Conservation (phyloP, 441 rosid genomes). For the Gossypium davidsonii region DNA sequence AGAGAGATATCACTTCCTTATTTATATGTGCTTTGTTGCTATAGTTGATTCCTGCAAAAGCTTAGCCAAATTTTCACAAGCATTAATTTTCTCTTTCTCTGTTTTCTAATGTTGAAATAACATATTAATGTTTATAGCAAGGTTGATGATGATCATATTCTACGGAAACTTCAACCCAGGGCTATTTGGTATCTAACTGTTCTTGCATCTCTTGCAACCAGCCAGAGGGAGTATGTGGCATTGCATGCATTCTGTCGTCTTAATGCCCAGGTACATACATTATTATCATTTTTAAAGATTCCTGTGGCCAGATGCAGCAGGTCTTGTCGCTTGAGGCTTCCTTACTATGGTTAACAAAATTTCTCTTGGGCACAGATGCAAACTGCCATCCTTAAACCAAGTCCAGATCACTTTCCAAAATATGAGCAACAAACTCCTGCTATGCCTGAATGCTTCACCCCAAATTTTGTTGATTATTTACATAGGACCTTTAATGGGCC, state of each 20-base stretch:
- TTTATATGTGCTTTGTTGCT: background rate
- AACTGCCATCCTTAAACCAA: conserved; percentile 84
- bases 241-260: conserved; percentile 95
- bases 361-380: conserved; percentile 62
- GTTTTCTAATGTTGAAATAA: background rate
- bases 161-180: conserved; percentile 77
- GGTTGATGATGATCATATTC: conserved; percentile 78
- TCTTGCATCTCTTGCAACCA: conserved; percentile 96
- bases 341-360: conserved; percentile 14
- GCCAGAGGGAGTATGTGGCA: conserved; percentile 95
- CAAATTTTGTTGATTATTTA: conserved; percentile 70
- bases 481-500: conserved; percentile 84
- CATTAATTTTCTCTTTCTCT: background rate
- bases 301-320: background rate
- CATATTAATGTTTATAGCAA: conserved; percentile 34
- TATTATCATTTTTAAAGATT: background rate
- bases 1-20: background rate
- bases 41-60: background rate
- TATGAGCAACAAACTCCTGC: conserved; percentile 87
- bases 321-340: background rate
- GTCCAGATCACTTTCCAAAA: conserved; percentile 87
- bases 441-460: conserved; percentile 94
- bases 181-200: conserved; percentile 82
- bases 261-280: conserved; percentile 63
- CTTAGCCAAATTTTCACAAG: conserved; percentile 5